phyloP scores from a whole-genome alignment of 805 yeast genomes.

The Brettanomyces sp. region DNA sequence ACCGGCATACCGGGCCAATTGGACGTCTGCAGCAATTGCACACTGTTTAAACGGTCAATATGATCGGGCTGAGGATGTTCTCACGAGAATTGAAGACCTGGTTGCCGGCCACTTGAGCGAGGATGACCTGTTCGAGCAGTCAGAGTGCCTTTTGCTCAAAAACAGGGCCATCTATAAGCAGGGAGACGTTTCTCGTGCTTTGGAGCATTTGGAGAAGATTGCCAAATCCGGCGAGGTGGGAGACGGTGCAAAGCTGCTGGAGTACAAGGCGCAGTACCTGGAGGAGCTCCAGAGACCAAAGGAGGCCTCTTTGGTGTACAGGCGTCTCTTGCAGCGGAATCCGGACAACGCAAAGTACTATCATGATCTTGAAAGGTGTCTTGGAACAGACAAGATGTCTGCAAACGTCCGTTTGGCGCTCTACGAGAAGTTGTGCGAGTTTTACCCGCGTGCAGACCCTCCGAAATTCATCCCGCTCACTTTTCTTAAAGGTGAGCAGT shows the following conservation, averaged over 20 bases:
- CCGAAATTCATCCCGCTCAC: conserved; percentile 72
- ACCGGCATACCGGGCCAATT: conserved; percentile 80
- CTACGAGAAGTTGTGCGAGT: conserved; percentile 53
- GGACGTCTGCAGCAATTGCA: conserved; percentile 85
- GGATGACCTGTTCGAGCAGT: conserved; percentile 64
- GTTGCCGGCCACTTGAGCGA: conserved; percentile 61
- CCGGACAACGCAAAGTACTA: conserved; percentile 73
- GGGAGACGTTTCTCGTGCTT: conserved; percentile 57
- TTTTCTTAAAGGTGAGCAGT: conserved; percentile 43
- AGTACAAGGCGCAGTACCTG: conserved; percentile 57
- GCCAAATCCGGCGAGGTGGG: conserved; percentile 36
- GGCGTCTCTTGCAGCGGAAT: conserved; percentile 69
- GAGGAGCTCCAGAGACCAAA: conserved; percentile 44
- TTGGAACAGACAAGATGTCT: conserved; percentile 39
- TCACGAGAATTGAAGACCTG: conserved; percentile 66
- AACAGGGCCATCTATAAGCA: conserved; percentile 52
- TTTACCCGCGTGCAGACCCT: conserved; percentile 80
- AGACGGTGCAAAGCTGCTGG: conserved; percentile 46
- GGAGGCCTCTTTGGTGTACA: conserved; percentile 62
- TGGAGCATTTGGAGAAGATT: conserved; percentile 48
- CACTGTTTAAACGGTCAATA: conserved; percentile 66
- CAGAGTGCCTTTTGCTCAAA: conserved; percentile 72
- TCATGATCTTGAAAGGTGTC: conserved; percentile 51
- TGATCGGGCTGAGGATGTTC: conserved; percentile 59
- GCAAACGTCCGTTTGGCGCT: conserved; percentile 35